Percentiles rank a stretch among this genome's conserved stretches.
Evolutionary conservation across 768 basidiomycete species (phyloP).

Genomic region (Polyporus arcularius): DNA sequence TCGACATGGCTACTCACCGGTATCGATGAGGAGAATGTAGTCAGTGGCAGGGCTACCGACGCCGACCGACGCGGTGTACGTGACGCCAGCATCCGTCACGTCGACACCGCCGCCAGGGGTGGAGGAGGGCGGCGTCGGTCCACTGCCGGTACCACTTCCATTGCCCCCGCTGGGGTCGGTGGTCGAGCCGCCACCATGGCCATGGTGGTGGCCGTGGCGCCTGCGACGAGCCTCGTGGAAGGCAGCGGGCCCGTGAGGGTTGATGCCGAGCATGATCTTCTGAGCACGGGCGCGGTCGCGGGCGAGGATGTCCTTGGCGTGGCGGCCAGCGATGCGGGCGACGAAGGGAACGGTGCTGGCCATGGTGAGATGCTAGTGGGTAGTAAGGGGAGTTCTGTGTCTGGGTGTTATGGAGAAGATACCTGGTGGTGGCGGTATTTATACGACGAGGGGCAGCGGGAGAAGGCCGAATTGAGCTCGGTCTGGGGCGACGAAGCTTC

Average conservation of each 20-base stretch:
- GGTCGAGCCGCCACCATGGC: slow-evolving; percentile 13
- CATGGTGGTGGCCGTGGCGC: slow-evolving; percentile 28
- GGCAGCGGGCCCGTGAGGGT: slow-evolving; percentile 53
- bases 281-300: slow-evolving; percentile 55
- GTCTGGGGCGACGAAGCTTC: too few species aligned
- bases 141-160: too few species aligned
- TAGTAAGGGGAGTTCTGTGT: background rate
- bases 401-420: slow-evolving; percentile 4
- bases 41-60: slow-evolving; percentile 52
- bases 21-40: slow-evolving; percentile 59
- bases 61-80: slow-evolving; percentile 53
- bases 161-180: slow-evolving; percentile 8
- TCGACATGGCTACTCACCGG: slow-evolving; percentile 36
- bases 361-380: slow-evolving; percentile 30
- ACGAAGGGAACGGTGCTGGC: slow-evolving; percentile 45
- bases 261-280: slow-evolving; percentile 55
- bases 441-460: background rate
- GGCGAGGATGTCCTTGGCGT: slow-evolving; percentile 50
- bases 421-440: background rate
- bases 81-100: slow-evolving; percentile 58
- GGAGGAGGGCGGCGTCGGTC: slow-evolving; percentile 7
- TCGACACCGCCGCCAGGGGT: slow-evolving; percentile 43
- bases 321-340: slow-evolving; percentile 40
- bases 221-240: slow-evolving; percentile 31
- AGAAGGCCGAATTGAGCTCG: too few species aligned